Base-by-base conservation (phyloP, 192 early-diverging fungal genomes). In the Entomortierella chlamydospora region DNA sequence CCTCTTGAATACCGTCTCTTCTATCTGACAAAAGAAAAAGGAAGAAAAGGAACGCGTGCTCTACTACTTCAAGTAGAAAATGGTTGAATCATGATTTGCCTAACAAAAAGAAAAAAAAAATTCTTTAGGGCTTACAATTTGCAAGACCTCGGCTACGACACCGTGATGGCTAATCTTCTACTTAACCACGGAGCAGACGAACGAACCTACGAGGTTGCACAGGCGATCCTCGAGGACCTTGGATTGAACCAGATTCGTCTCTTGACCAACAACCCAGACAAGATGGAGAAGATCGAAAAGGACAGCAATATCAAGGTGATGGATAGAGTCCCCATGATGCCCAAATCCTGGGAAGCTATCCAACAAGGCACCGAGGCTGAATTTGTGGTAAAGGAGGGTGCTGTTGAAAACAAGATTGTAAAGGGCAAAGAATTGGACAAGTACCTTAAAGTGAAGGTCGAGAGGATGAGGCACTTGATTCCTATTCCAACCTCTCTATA, bases 211-310 rank as follows among this genome's bases (percentile, higher is more conserved):
- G 91, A 92, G 6, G 86, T 97, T 22, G 97, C 97, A 1, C 87
- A 91, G 18, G 90, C 91, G 18, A 99, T 99, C 49, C 83, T 99
- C 15, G 80, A 84, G 5, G 97, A 99, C 68, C 84, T 99, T 34
- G 88, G 87, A 17, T 71, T 96, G 55, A 29, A 81, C 12, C 65
- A 82, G 41, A 83, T 98, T 42, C 90, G 94, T 1, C 82, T 99
- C 61, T 83, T 99, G 61, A 99, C 97, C 26, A 99, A 99, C 81
- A 99, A 99, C 71, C 93, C 95, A 0, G 94, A 97, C 80, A 99
- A 99, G 87, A 94, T 98, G 63, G 73, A 92, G 57, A 89, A 93
- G 70, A 53, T 99, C 6, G 83, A 90, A 34, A 80, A 80, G 13
- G 86, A 87, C 57, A 90, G 88, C 5, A 63, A 68, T 5, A 86